Percentiles rank a stretch among this genome's conserved stretches.
These are phyloP conservation scores for Mycocentrospora acerina DNA, from an alignment of 2,329 filamentous ascomycete species.

Conservation along the genomic window DNA sequence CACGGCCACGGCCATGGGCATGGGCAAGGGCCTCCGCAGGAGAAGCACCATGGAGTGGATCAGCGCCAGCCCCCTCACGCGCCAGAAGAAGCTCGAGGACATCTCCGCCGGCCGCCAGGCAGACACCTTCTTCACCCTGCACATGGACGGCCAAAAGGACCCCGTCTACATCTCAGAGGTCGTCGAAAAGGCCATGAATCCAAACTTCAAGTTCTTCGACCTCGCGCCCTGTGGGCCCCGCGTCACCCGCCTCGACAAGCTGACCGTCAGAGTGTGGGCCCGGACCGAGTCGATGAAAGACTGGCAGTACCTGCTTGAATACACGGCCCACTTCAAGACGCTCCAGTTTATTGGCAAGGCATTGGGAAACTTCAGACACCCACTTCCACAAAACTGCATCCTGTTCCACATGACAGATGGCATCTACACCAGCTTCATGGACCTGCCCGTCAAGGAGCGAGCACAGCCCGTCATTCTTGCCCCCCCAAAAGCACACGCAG, in stretches of 20 bases:
- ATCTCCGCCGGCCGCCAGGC: constrained; percentile 71
- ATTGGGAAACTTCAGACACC: constrained; percentile 62
- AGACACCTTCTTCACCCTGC: constrained; percentile 87
- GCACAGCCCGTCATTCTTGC: constrained; percentile 32
- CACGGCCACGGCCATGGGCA: no score
- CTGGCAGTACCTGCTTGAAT: constrained; percentile 69
- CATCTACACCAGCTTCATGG: constrained; percentile 73
- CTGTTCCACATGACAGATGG: constrained; percentile 85
- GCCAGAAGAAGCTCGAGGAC: constrained; percentile 76
- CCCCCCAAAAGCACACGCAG: constrained; percentile 44
- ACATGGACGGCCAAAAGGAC: constrained; percentile 63
- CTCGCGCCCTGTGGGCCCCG: constrained; percentile 63
- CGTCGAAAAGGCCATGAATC: constrained; percentile 79
- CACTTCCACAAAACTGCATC: constrained; percentile 78
- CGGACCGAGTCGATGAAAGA: constrained; percentile 55
- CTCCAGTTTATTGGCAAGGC: constrained; percentile 76
- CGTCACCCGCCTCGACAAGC: constrained; percentile 64
- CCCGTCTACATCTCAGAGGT: constrained; percentile 91
- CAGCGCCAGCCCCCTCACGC: constrained; percentile 57
- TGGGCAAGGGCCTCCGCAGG: constrained; percentile 49
- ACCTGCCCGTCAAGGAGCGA: constrained; percentile 57
- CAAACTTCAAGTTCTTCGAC: constrained; percentile 84
- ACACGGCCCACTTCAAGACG: constrained; percentile 68
- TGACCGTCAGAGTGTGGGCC: constrained; percentile 76
- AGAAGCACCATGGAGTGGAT: constrained; percentile 66